Base-by-base conservation (phyloP, 345 rosid species). In the Brassica carinata region DNA sequence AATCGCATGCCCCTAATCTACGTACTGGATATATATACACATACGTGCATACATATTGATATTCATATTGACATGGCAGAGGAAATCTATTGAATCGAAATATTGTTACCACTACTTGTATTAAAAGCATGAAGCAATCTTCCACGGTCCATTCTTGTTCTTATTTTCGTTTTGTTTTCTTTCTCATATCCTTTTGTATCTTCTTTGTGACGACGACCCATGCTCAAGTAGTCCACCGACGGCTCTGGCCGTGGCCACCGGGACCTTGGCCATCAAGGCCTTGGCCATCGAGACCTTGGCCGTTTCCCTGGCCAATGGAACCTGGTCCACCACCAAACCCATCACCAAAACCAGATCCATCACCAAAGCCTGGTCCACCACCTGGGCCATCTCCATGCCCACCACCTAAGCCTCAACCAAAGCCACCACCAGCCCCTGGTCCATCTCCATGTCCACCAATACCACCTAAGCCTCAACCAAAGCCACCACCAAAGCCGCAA, bases 191-290 rank as follows among this genome's bases (percentile, higher is more conserved):
- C 61, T 36, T 75, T 27, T 74, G 72, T 53, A 75, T 61, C 64
- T 73, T 53, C 66, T 75, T 48, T 38, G 14, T 69, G 55, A 36
- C 71, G 17, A 53, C 79, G 4, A 51, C 79, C 33, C 53, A 80
- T 74, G 83, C 83, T 3, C 79, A 69, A 40, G 75, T 63, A 17
- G 31, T 55, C 51, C 75, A 80, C 34, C 68, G 83, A 53, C 70
- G 79, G 67, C 75, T 75, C 48, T 80, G 79, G 83, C 83, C 83
- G 15, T 74, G 83, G 83, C 78, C 78, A 18, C 7, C n/a, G 1
- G 18, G 73, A 59, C 76, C 82, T 8, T 58, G 63, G 63, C 63
- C 63, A 23, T 7, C 63, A 8, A 58, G 13, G 13, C 64, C 64
- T 4, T 17, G 79, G 67, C 83, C 83, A 18, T 2, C 63, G 5